phyloP scores from a whole-genome alignment of 441 rosid genomes.

The Syzygium malaccense region DNA sequence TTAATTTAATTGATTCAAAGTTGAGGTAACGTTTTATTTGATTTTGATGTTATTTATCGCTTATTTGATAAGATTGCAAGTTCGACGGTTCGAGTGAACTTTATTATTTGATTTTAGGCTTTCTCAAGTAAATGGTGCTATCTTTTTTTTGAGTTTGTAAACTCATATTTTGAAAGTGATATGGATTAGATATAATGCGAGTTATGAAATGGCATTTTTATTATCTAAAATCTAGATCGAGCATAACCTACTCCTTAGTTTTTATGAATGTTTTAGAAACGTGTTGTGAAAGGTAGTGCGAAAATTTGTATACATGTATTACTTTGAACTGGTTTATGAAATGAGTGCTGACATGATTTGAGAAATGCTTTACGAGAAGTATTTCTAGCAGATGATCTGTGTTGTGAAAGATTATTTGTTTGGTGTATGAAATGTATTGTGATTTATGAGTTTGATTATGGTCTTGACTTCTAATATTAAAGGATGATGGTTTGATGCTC shows the following conservation, averaged over 20 bases:
- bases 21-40: not conserved
- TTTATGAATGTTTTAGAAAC: not conserved
- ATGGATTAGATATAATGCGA: not conserved
- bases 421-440: not conserved
- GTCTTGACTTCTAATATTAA: not conserved
- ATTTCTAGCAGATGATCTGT: not conserved
- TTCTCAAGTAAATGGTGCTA: not conserved
- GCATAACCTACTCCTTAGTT: not conserved
- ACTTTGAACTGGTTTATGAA: fast-evolving
- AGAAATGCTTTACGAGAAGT: fast-evolving
- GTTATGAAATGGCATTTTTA: not conserved
- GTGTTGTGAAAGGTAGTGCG: not conserved
- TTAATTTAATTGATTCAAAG: not conserved
- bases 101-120: not conserved
- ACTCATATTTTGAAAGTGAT: not conserved
- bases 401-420: not conserved
- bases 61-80: not conserved
- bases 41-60: not conserved
- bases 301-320: not conserved
- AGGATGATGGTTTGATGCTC: not conserved
- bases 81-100: fast-evolving
- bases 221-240: not conserved
- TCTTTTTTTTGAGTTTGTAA: not conserved
- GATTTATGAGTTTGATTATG: not conserved
- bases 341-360: not conserved